Evolutionary conservation across 805 yeast genomes (phyloP), one percentile per base, ranked within the genome.

Genomic region (Brettanomyces custersianus): DNA sequence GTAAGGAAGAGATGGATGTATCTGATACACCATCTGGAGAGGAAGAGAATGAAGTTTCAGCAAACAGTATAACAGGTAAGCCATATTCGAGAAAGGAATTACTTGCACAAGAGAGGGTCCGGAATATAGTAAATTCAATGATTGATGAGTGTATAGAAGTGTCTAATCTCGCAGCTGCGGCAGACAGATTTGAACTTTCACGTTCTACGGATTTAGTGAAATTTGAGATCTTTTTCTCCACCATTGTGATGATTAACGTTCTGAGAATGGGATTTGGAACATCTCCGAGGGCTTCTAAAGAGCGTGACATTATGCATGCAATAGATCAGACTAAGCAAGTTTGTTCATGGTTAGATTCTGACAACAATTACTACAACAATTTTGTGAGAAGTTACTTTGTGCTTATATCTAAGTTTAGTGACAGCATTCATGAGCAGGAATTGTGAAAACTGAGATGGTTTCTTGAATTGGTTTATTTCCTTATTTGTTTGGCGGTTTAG

Each of bases 81-180:
- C 15, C 28, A 6, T 13, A 13, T 8, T 13, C 28, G 15, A 25
- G 28, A 25, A 13, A 17, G 6, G n/a, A n/a, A n/a, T n/a, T n/a
- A n/a, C n/a, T n/a, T n/a, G 28, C 28, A 6, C n/a, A 25, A 8
- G 28, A 25, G n/a, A 13, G 28, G 15, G 19, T 29, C 12, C 20
- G 19, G 12, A 17, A n/a, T 10, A 4, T 25, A 13, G 36, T 33
- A 12, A 17, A 16, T 13, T 31, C 36, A 17, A 33, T 33, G 36
- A 35, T 35, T n/a, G 34, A 35, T n/a, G 37, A 35, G 19, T 35
- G 33, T 29, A 35, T 35, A 8, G 20, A 21, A 18, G 28, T 35
- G 10, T 17, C 22, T 16, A 15, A 35, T 13, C 17, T 35, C 20
- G 37, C 37, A n/a, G 11, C 13, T n/a, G 21, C 12, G 5, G 25